These are phyloP conservation scores for Solanum dulcamara DNA, from an alignment of 257 asterid species.

Conservation along the genomic window DNA sequence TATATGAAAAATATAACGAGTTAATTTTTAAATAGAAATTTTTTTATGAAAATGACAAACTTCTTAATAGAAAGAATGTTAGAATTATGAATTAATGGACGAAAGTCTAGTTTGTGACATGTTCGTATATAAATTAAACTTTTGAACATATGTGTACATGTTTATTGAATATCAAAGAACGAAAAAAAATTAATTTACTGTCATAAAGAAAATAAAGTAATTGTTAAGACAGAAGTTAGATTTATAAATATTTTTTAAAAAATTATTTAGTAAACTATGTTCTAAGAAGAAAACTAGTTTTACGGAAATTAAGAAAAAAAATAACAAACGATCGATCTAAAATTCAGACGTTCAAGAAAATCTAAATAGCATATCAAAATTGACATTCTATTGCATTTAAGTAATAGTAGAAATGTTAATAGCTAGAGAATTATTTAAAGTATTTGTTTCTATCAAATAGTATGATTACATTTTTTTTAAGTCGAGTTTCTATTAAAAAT, in stretches of 20 bases:
- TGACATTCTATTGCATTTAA: not conserved
- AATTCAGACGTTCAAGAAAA: too few species aligned
- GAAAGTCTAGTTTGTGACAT: not conserved
- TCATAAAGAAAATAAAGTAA: too few species aligned
- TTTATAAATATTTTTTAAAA: too few species aligned
- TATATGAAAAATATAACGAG: not conserved
- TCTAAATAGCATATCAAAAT: too few species aligned
- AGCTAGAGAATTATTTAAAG: not conserved
- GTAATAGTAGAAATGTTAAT: not conserved
- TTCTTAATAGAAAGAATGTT: not conserved
- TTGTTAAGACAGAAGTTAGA: too few species aligned
- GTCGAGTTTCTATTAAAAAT: not conserved
- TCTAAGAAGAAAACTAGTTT: too few species aligned
- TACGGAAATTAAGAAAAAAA: too few species aligned
- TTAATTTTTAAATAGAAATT: not conserved
- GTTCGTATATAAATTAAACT: not conserved
- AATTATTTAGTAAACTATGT: too few species aligned
- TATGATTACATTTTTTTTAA: not conserved
- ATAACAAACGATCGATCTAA: not conserved
- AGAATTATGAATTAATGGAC: not conserved
- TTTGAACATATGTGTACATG: not conserved
- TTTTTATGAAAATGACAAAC: fast-evolving
- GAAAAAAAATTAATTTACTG: too few species aligned
- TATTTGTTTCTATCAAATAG: not conserved
- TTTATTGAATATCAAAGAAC: not conserved